Evolutionary conservation across 2,329 filamentous ascomycete genomes (phyloP), one percentile per base, ranked within the genome.

Genomic region (Trichoderma sp.): DNA sequence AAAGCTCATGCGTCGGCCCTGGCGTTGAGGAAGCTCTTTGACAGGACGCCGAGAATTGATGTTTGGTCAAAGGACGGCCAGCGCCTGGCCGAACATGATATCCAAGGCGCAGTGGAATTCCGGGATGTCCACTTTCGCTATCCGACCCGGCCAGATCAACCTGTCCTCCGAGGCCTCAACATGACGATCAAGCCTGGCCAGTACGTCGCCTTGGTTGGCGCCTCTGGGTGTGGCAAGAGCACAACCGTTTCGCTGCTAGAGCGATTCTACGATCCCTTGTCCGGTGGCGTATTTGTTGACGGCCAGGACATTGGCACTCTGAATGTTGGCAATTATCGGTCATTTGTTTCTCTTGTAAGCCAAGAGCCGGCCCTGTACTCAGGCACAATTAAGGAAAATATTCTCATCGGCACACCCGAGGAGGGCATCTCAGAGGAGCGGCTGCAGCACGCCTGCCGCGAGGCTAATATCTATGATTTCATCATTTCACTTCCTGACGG

Each of bases 331-430:
- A 89, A 94, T 66, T 97, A 97, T 80, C 90, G 95, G 63, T 89
- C 86, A 19, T 88, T 90, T 77, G 87, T 98, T 70, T 91, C 94
- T 0, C 89, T 99, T 10, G 94, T 99, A 15, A 93, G 91, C 37
- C 95, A 98, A 76, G 95, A 98, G 77, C 94, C 95, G 0, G 97
- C 94, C 0, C 82, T 99, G 0, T 99, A 97, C 80, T 93, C 97
- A 78, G 95, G 94, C 52, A 94, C 91, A 0, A 92, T 99, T 74
- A 87, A 86, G 71, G 94, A 98, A 37, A 98, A 98, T 76, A 93
- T 98, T 70, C 80, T 97, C 5, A 86, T 98, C 2, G 93, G 93
- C 12, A 88, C 88, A 45, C 82, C 90, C 8, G 81, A 84, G 13
- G 87, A 90, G 6, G 83, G 89, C 32, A 86, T 95, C 1, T 79